Conservation (phyloP, 176 grass and related monocot genomes). For the Poa pratensis region DNA sequence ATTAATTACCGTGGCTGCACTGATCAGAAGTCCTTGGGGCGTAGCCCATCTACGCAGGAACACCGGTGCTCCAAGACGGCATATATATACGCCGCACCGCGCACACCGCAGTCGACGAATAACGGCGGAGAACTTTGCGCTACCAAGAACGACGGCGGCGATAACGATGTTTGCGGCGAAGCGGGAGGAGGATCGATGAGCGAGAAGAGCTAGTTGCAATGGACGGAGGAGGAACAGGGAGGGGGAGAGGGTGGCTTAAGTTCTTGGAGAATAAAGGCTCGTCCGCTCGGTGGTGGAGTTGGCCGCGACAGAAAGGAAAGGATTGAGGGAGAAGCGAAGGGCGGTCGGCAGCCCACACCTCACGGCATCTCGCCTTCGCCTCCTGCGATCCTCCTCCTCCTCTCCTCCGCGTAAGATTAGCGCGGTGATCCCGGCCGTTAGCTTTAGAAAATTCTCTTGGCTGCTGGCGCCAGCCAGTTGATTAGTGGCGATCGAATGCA, state of each 20-base stretch:
- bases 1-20: conserved; percentile 40
- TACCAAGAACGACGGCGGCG: conserved; percentile 33
- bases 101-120: not conserved
- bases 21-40: conserved; percentile 17
- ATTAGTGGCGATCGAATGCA: conserved; percentile 40
- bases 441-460: conserved; percentile 19
- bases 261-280: conserved; percentile 63
- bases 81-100: conserved; percentile 26
- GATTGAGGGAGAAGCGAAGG: conserved; percentile 58
- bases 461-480: conserved; percentile 38
- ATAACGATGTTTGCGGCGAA: conserved; percentile 38
- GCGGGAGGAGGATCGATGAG: conserved; percentile 6
- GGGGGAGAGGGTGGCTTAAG: not conserved
- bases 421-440: conserved; percentile 12
- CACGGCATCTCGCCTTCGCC: conserved; percentile 53
- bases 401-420: conserved; percentile 14
- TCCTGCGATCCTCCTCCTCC: not conserved
- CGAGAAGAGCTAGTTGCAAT: conserved; percentile 24
- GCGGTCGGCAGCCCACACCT: conserved; percentile 40
- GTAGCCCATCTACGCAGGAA: conserved; percentile 49
- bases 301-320: conserved; percentile 71
- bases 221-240: conserved; percentile 36
- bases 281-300: conserved; percentile 19
- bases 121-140: conserved; percentile 31
- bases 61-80: conserved; percentile 23